A percentile compares a stretch with the other conserved stretches of the same genome.
Evolutionary conservation across 768 basidiomycete species (phyloP).

Genomic region (Leccinum obscurum): DNA sequence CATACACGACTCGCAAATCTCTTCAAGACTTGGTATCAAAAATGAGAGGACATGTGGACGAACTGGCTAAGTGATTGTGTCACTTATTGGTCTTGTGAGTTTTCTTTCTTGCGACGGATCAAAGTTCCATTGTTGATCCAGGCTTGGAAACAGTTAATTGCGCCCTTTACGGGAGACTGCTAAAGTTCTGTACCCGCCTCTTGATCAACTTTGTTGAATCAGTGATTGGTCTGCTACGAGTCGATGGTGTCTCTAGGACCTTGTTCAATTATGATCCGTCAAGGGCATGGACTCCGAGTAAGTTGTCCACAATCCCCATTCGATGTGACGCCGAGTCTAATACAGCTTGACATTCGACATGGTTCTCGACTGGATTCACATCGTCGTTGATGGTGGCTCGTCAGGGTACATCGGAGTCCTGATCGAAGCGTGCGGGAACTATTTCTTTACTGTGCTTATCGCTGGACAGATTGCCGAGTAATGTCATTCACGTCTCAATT

Average conservation of each 20-base stretch:
- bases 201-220: slow-evolving; percentile 23
- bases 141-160: too few species aligned
- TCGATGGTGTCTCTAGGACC: slow-evolving; percentile 22
- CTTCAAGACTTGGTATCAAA: too few species aligned
- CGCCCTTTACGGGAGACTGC: too few species aligned
- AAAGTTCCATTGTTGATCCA: too few species aligned
- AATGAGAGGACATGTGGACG: too few species aligned
- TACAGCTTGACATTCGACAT: slow-evolving; percentile 25
- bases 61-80: too few species aligned
- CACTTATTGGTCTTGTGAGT: too few species aligned
- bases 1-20: too few species aligned
- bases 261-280: slow-evolving; percentile 39
- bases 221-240: slow-evolving; percentile 32
- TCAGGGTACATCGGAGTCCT: slow-evolving; percentile 26
- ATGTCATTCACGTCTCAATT: slow-evolving; percentile 51
- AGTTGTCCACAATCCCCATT: slow-evolving; percentile 13
- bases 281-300: slow-evolving; percentile 43
- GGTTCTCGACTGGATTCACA: slow-evolving; percentile 21
- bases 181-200: too few species aligned
- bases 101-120: too few species aligned
- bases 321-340: slow-evolving; percentile 1
- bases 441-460: not conserved
- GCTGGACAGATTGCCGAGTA: slow-evolving; percentile 34
- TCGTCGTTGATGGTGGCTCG: slow-evolving; percentile 19
- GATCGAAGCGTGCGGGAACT: slow-evolving; percentile 17